A percentile compares a stretch with the other conserved stretches of the same genome.
Conservation (phyloP, 305 asterid species). For the Solanum chacoense region DNA sequence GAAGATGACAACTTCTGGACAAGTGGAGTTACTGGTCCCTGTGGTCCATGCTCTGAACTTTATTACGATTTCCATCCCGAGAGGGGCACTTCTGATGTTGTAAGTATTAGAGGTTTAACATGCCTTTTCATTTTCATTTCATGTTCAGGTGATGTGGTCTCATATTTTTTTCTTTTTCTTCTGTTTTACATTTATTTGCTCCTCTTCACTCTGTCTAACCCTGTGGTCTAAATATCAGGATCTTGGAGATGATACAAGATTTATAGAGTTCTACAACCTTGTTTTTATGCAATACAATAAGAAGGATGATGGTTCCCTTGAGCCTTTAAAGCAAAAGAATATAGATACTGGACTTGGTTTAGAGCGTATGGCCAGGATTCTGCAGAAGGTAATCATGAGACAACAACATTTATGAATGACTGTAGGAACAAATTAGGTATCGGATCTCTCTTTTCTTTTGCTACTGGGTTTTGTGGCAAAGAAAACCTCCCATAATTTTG, state of each 20-base stretch:
- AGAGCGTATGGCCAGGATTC: conserved; percentile 96
- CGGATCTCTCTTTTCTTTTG: not conserved
- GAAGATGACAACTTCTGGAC: conserved; percentile 98
- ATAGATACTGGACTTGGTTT: conserved; percentile 95
- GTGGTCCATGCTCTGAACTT: conserved; percentile 95
- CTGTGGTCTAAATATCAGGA: conserved; percentile 39
- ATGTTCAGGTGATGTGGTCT: not conserved
- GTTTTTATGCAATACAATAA: conserved; percentile 93
- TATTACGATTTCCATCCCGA: conserved; percentile 93
- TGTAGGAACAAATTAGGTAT: not conserved
- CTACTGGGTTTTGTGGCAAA: not conserved
- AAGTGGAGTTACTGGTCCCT: conserved; percentile 90
- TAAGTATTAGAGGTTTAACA: conserved; percentile 23
- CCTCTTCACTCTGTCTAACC: not conserved
- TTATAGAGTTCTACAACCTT: conserved; percentile 96
- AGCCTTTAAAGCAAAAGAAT: conserved; percentile 91
- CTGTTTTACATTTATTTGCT: not conserved
- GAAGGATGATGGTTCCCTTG: conserved; percentile 91
- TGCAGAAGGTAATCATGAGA: conserved; percentile 47
- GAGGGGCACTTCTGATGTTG: conserved; percentile 58
- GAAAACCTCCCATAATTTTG: not conserved
- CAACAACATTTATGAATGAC: not conserved
- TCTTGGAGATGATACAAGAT: conserved; percentile 87
- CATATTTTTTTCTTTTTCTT: not conserved
- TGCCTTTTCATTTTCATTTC: not conserved